Conservation (phyloP, 805 yeast genomes). For the Cyberlindnera xishuangbannaensis region DNA sequence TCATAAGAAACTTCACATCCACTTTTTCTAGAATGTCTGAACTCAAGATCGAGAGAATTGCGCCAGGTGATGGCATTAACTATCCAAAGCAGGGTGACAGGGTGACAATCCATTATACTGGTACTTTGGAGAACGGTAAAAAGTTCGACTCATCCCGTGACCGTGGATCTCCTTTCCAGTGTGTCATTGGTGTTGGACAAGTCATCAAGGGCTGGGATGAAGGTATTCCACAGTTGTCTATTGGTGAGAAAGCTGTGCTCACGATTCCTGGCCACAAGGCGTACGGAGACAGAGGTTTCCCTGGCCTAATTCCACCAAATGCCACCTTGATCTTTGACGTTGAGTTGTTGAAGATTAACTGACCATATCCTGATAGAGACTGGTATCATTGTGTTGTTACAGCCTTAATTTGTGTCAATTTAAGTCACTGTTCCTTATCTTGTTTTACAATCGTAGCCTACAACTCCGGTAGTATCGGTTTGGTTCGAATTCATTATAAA, state of each 20-base stretch:
- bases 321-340: constrained; percentile 88
- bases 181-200: constrained; percentile 91
- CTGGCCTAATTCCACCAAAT: constrained; percentile 94
- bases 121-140: constrained; percentile 92
- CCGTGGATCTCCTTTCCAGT: constrained; percentile 93
- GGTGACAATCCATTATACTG: constrained; percentile 93
- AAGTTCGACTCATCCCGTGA: constrained; percentile 94
- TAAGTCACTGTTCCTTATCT: too few species aligned
- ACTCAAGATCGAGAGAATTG: constrained; percentile 25
- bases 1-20: constrained; percentile 16
- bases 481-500: too few species aligned
- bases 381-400: too few species aligned
- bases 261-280: constrained; percentile 93
- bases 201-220: constrained; percentile 97
- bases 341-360: constrained; percentile 51
- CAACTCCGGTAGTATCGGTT: too few species aligned
- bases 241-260: constrained; percentile 89
- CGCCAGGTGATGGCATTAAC: constrained; percentile 68
- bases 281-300: constrained; percentile 93
- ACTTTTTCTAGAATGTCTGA: constrained; percentile 23
- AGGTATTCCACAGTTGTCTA: constrained; percentile 85
- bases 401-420: too few species aligned
- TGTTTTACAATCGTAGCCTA: too few species aligned
- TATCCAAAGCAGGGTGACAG: constrained; percentile 85
- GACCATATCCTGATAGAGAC: too few species aligned